Base-by-base conservation (phyloP, 805 yeast genomes). In the Kodamaea nitidulidarum region DNA sequence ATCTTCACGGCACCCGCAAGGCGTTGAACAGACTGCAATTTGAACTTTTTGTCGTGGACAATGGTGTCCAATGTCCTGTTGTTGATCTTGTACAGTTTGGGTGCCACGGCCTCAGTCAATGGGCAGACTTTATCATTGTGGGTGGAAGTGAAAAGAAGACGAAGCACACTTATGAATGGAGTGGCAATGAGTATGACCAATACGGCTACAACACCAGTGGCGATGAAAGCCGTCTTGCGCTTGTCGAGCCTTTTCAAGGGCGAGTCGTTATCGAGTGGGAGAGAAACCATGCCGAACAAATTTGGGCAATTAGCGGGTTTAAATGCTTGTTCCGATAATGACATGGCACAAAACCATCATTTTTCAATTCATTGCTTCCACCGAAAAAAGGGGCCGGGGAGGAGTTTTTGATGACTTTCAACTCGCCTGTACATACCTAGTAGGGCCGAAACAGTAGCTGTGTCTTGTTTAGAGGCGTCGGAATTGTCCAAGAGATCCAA, bases 1-100 rank as follows among this genome's bases (percentile, higher is more conserved):
- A 84, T 70, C 51, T 71, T 70, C 15, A 85, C 72, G 1, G 91
- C 85, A 4, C 75, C 78, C 7, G 75, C 58, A 40, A 80, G 63
- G 46, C 67, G 73, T 8, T 50, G 52, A 9, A 68, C 71, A 0
- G 80, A 70, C 6, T 47, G 40, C 20, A 53, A 34, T 44, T 61
- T 47, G 50, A 54, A 65, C 5, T 39, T 29, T 12, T 46, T 47
- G 39, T 54, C 63, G 31, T 50, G 41, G 21, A 66, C 32, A 18
- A 65, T 61, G 12, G 36, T 45, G 12, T 54, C 38, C 4, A 56
- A 70, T 4, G 66, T 54, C 3, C 65, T 51, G 41, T 63, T 59
- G 44, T 65, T 65, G 3, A 39, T 35, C 36, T 51, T 40, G 46
- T 58, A 75, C 6, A 57, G 45, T 10, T 21, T 16, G 8, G 67